Evolutionary conservation across 805 yeast species (phyloP), one percentile per base, ranked within the genome.

Genomic region (Wickerhamomyces bisporus): DNA sequence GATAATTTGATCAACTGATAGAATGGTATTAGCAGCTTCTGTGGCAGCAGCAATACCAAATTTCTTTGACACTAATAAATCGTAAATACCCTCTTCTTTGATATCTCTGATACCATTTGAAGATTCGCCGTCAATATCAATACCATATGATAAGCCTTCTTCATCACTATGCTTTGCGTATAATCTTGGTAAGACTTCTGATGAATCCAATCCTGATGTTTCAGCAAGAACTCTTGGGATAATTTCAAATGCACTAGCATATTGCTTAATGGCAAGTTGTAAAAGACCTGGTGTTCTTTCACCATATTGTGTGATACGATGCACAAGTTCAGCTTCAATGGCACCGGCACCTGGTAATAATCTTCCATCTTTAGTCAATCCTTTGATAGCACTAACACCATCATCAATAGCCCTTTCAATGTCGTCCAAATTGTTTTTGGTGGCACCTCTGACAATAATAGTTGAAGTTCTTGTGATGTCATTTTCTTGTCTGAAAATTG

Each of bases 341-440:
- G 97, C 89, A 52, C 98, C 98, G 0, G 98, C 98, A 46, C 98
- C 98, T 4, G 97, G 89, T 45, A 91, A 71, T 48, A 91, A 72
- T 46, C 86, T 72, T 35, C 75, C 68, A 60, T 91, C 95, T 62
- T 82, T 84, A 51, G 91, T 73, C 47, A 93, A 71, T 2, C 96
- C 89, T 66, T 93, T 93, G 50, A 91, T 78, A 24, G 94, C 86
- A 43, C 86, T 77, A 34, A 93, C 95, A 57, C 98, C 97, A 56
- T 93, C 98, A 58, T 93, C 98, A 45, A 93, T 86, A 35, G 98
- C 95, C 57, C 98, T 79, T 69, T 93, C 98, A 42, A 93, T 77
- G 60, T 93, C 98, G 57, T 93, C 98, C 58, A 93, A 68, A 59
- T 75, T 78, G 65, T 86, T 89, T 63, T 87, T 91, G 6, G 98